Base-by-base conservation (phyloP, 140 eudicot species). In the Senecio squalidus region DNA sequence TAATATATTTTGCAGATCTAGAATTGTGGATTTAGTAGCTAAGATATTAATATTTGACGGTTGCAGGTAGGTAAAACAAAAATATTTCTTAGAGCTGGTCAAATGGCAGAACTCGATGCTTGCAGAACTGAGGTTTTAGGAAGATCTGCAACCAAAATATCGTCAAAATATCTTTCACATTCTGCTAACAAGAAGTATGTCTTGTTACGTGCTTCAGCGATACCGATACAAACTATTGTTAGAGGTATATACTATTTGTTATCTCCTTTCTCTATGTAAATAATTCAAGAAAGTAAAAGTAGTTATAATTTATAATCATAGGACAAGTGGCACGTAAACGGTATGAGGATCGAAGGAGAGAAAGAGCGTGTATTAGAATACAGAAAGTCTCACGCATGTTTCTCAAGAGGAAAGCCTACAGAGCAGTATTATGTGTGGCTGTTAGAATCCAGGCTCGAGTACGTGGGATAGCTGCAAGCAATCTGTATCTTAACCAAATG, bases 61-160 rank as follows among this genome's bases (percentile, higher is more conserved):
- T 60, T 67, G 40, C 95, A 90, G 98, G 60, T 91, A 55, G 98
- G 98, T 67, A 86, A 91, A 77, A 81, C 92, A 20, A 91, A 91
- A 59, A 67, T 86, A 27, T 91, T 91, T 68, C 88, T 91, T 7
- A 81, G 98, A 80, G 94, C 91, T 30, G 98, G 98, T 71, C 98
- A 91, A 71, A 86, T 91, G 94, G 96, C 94, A 9, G 98, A 86
- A 63, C 77, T 91, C 62, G 98, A 86, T 75, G 82, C 94, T 45
- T 78, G 44, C 44, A 69, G 96, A 28, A 66, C 63, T 57, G 86
- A 79, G 78, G 72, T 91, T 48, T 82, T 91, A 53, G 94, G 94
- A 62, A 75, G 27, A 72, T 86, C 94, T 55, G 96, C 96, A 16
- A 48, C 69, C 69, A 72, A 58, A 68, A 76, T 91, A 60, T 96